These are phyloP conservation scores for Taiwanofungus camphoratus DNA, from an alignment of 1,284 basidiomycete genomes.

Conservation along the genomic window DNA sequence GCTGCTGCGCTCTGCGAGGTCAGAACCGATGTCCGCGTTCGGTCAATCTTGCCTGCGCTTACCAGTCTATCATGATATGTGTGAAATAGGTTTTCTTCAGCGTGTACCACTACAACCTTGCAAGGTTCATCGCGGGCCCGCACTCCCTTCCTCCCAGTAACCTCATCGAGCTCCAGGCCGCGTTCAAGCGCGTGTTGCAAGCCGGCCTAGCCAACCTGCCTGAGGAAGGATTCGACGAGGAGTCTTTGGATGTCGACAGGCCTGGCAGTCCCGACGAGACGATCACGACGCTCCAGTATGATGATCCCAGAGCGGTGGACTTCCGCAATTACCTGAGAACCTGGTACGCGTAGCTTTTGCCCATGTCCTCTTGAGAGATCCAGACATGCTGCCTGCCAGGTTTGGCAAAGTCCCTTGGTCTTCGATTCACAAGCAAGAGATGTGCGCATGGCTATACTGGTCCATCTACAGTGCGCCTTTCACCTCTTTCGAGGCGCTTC, in stretches of 20 bases:
- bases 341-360: constrained; percentile 42
- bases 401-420: constrained; percentile 76
- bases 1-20: constrained; percentile 57
- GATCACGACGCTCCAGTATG: constrained; percentile 47
- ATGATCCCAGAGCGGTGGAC: constrained; percentile 72
- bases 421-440: constrained; percentile 56
- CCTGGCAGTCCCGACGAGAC: constrained; percentile 59
- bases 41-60: constrained; percentile 3
- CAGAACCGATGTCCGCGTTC: constrained; percentile 15
- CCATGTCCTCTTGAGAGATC: constrained; percentile 16
- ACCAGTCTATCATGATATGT: constrained; percentile 3
- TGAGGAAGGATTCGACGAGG: constrained; percentile 49
- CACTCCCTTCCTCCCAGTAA: constrained; percentile 43
- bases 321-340: constrained; percentile 68
- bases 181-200: constrained; percentile 57
- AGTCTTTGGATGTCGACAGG: constrained; percentile 42
- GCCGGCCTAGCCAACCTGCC: constrained; percentile 54
- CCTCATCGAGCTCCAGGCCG: constrained; percentile 48
- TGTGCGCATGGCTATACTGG: constrained; percentile 83
- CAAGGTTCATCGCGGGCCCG: constrained; percentile 45
- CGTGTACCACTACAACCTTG: constrained; percentile 60
- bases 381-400: constrained; percentile 34
- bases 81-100: constrained; percentile 77
- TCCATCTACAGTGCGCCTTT: constrained; percentile 67
- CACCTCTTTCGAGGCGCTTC: constrained; percentile 41